These are phyloP conservation scores for Suillus decipiens DNA, from an alignment of 768 basidiomycete genomes.

Conservation along the genomic window DNA sequence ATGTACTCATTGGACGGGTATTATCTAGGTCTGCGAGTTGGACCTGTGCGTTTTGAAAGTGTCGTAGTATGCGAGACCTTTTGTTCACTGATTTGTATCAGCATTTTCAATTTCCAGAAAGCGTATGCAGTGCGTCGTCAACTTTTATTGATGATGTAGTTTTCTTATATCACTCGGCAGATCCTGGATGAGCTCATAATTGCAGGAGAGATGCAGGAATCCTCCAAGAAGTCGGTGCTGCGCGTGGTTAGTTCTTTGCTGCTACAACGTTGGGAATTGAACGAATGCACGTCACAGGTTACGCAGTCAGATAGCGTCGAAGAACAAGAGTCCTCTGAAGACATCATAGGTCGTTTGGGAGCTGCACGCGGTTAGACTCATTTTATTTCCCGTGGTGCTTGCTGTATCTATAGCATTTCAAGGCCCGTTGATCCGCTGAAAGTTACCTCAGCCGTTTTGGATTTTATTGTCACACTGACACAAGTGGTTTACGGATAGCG, in stretches of 20 bases:
- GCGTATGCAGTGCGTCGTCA: constrained; percentile 72
- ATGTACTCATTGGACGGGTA: constrained; percentile 2
- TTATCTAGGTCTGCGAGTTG: constrained; percentile 77
- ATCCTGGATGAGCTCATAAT: constrained; percentile 93
- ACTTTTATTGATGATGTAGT: background rate
- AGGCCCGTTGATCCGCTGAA: constrained; percentile 34
- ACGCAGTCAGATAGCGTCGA: constrained; percentile 84
- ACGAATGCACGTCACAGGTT: constrained; percentile 49
- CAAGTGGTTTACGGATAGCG: background rate
- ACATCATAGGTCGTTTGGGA: constrained; percentile 74
- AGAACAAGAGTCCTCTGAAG: constrained; percentile 84
- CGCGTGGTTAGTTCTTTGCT: constrained; percentile 46
- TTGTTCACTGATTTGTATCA: constrained; percentile 29
- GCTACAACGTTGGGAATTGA: background rate
- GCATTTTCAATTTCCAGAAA: constrained; percentile 98
- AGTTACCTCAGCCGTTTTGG: background rate
- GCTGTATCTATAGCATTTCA: constrained; percentile 19
- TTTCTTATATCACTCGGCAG: constrained; percentile 37
- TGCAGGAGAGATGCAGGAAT: constrained; percentile 92
- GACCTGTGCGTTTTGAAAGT: constrained; percentile 66
- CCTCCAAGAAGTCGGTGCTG: constrained; percentile 73
- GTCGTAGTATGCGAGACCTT: constrained; percentile 1
- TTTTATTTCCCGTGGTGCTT: constrained; percentile 8
- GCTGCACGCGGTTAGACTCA: constrained; percentile 60
- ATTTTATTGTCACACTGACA: background rate